Evolutionary conservation across 495 filamentous ascomycete genomes (phyloP).

Genomic region (Sordaria brevicollis): DNA sequence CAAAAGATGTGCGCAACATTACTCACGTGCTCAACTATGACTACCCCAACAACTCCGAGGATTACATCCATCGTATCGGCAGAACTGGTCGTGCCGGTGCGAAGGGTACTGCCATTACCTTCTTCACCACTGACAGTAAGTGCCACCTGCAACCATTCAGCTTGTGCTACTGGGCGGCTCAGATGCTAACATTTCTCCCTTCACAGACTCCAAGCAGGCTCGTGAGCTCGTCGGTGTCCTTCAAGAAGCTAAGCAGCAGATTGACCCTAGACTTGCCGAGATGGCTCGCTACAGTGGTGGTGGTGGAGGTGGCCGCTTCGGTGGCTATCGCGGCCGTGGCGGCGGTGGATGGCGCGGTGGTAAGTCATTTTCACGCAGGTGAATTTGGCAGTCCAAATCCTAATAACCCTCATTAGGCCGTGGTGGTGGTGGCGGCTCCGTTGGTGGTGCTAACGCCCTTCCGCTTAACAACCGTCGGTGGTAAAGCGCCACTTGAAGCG

Average conservation of each 20-base stretch:
- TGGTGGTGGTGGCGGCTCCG: neutral
- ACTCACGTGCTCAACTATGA: conserved; percentile 99
- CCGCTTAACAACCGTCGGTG: conserved; percentile 38
- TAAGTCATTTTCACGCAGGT: conserved; percentile 37
- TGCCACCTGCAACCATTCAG: conserved; percentile 13
- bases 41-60: conserved; percentile 99
- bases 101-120: conserved; percentile 85
- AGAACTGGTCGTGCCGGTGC: conserved; percentile 93
- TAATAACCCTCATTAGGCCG: neutral
- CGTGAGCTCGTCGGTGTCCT: conserved; percentile 90
- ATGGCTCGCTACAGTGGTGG: conserved; percentile 91
- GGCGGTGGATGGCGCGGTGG: conserved; percentile 25
- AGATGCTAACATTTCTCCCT: conserved; percentile 22
- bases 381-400: neutral
- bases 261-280: conserved; percentile 89
- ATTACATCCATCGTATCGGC: conserved; percentile 98
- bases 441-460: conserved; percentile 33
- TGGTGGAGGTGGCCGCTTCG: conserved; percentile 63
- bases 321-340: conserved; percentile 43
- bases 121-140: conserved; percentile 98
- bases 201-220: conserved; percentile 83
- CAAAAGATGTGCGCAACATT: conserved; percentile 99
- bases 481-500: conserved; percentile 16
- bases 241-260: conserved; percentile 94
- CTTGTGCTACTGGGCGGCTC: neutral